Base-by-base conservation (phyloP, 345 rosid species). In the Populus davidiana region DNA sequence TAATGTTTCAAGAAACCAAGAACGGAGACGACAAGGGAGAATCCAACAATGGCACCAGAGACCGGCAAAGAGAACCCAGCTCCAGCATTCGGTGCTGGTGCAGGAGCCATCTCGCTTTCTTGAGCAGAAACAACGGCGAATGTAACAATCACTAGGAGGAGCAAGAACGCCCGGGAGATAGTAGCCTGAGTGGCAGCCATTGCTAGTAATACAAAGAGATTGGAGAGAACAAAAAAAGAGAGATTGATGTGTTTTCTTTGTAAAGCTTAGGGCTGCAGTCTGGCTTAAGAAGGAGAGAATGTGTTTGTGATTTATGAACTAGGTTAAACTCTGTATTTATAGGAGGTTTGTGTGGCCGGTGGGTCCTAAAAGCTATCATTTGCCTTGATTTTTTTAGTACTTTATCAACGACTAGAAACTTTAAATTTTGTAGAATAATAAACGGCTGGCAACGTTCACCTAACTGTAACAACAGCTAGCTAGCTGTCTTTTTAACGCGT, bases 41-140 rank as follows among this genome's bases (percentile, higher is more conserved):
- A 56, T 1, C 67, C 77, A 25, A 81, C 62, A 31, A 73, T 66
- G 29, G 80, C 73, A 12, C 56, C 78, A 5, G 88, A 81, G 29
- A 69, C 82, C 3, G 83, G 83, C 29, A 71, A 20, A 25, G 81
- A 77, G 67, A 73, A 79, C 23, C 78, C 85, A 59, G 85, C 79
- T 64, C 88, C 86, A 10, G 88, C 29, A 21, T 81, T 81, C 4
- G 87, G 83, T 4, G 88, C 69, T 1, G 87, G 88, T 4, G 87
- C 83, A 11, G 69, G 66, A 0, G 86, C 85, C 80, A 39, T 23
- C 8, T 52, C 59, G 59, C 59, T 52, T 18, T 52, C 59, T 80
- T 88, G 87, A 69, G 82, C 90, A 0, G 87, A 82, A 50, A 82
- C 88, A 17, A 73, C 67, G 9, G 73, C 79, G 2, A 79, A 49